Base-by-base conservation (phyloP, 148 eudicot genomes). In the Polygonum aviculare region DNA sequence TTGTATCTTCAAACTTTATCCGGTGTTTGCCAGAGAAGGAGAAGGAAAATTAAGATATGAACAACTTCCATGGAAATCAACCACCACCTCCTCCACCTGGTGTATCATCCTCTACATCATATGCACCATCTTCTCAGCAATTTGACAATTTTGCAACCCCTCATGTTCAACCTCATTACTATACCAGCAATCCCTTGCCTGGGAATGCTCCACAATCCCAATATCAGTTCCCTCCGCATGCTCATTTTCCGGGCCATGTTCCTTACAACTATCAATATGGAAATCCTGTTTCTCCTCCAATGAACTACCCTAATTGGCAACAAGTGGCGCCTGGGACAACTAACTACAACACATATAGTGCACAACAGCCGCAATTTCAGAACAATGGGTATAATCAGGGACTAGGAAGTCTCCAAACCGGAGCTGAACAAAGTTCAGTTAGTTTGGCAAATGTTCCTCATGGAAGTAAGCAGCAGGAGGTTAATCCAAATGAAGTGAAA, bases 71-170 rank as follows among this genome's bases (percentile, higher is more conserved):
- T 44, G 86, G 82, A 52, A 84, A 86, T 80, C 93, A 51, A 40
- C 74, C 74, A 47, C 94, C 97, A 21, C 97, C 75, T 31, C 74
- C 74, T 40, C 94, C 97, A 21, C 97, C 97, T n/a, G 97, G 94
- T 78, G 90, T 87, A 77, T 81, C 87, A 38, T 77, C 85, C 38
- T n/a, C 80, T 36, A 80, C 84, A 40, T 54, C 69, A 79, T 71
- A 81, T 40, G 72, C 62, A 63, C 75, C 80, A 51, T 74, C 80
- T 72, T 63, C 82, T 31, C 92, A 85, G 69, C 82, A 84, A 18
- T 84, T 81, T 72, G 86, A 82, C 69, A 76, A 76, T 81, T 35
- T 50, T 76, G 74, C 69, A 12, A 55, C 70, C 74, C 84, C 86
- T 57, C 79, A 70, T 69, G 81, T 80, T 51, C 84, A 85, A 74